These are phyloP conservation scores for Saturnispora dispora DNA, from an alignment of 805 yeast species.

Conservation along the genomic window DNA sequence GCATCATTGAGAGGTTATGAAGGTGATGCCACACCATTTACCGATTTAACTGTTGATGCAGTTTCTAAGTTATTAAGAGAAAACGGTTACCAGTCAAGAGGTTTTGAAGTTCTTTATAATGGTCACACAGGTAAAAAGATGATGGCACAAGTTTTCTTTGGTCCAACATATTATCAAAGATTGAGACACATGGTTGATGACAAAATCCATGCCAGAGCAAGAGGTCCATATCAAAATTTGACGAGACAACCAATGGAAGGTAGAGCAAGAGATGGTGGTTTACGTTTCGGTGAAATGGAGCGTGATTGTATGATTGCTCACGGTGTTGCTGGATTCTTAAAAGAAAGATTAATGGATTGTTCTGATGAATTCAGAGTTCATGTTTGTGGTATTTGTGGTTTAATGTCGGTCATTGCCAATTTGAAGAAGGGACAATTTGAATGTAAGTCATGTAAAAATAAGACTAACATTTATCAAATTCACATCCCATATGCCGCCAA, in stretches of 20 bases:
- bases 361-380: constrained; percentile 98
- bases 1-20: constrained; percentile 92
- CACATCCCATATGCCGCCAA: constrained; percentile 99
- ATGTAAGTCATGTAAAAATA: constrained; percentile 97
- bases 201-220: constrained; percentile 97
- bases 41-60: constrained; percentile 97
- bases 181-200: constrained; percentile 99
- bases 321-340: constrained; percentile 97
- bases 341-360: constrained; percentile 97
- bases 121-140: constrained; percentile 98
- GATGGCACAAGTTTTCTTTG: constrained; percentile 97
- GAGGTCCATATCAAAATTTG: constrained; percentile 96
- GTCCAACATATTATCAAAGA: constrained; percentile 99
- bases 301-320: constrained; percentile 99
- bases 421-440: constrained; percentile 96
- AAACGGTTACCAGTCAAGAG: constrained; percentile 96
- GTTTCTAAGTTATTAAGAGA: constrained; percentile 86
- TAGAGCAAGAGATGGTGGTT: constrained; percentile 98
- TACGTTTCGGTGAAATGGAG: constrained; percentile 99
- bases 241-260: constrained; percentile 99
- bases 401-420: constrained; percentile 96
- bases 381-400: constrained; percentile 96
- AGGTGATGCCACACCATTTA: constrained; percentile 99
- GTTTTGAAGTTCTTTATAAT: constrained; percentile 96
- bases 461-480: constrained; percentile 95